Evolutionary conservation across 2,329 filamentous ascomycete genomes (phyloP), one percentile per base, ranked within the genome.

Genomic region (Phoma sp.): DNA sequence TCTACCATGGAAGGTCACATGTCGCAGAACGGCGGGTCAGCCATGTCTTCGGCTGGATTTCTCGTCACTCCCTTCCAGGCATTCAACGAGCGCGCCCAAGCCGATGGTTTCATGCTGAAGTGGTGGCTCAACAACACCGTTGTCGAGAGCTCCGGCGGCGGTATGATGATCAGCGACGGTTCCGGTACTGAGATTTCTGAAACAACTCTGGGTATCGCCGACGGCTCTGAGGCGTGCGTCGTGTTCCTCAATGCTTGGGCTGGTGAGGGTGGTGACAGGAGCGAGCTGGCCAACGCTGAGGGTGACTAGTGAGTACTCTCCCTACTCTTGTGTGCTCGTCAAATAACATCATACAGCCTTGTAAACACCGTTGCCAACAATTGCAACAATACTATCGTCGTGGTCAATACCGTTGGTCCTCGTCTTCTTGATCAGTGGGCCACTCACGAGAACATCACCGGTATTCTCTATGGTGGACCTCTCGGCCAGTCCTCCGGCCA

Each of bases 401-500:
- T 81, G 9, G 75, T 73, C 14, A 68, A 77, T 56, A 72, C 68
- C 15, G 70, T 65, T 7, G 92, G 92, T 0, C 85, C 92, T 1
- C 88, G 93, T 1, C 77, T 95, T 0, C 76, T 96, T n/a, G 84
- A 85, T 5, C 83, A 90, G n/a, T 93, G 86, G 82, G 86, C 88
- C 64, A 78, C 88, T 42, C 85, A 86, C 73, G 83, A 85, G 29
- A 96, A 95, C 74, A 81, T 96, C 37, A 92, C 90, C 0, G 91
- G 90, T 20, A 91, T 95, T 37, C 68, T 95, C 1, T 92, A 87
- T 84, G 90, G 89, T 15, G 88, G 89, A 60, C 76, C 91, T n/a
- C 91, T 91, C 0, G 91, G 91, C 7, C 87, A 96, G 71, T 89
- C 96, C 70, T 88, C 86, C 10, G 91, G 91, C 46, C 88, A 91